Percentiles rank a stretch among this genome's conserved stretches.
Evolutionary conservation across 1,139 yeast genomes (phyloP).

Genomic region (Pneumocystis oryctolagi): DNA sequence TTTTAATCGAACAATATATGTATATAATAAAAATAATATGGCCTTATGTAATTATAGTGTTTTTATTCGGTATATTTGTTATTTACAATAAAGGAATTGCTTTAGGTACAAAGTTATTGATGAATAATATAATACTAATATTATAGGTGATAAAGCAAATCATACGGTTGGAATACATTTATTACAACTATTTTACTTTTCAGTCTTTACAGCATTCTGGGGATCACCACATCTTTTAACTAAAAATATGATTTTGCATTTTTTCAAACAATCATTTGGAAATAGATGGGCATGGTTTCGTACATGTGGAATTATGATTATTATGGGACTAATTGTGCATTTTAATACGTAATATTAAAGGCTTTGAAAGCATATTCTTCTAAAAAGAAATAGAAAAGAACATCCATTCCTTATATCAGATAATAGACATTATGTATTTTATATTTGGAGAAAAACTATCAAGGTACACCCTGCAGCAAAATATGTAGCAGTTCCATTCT

Average conservation of each 20-base stretch:
- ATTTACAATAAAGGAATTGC: conserved; percentile 60
- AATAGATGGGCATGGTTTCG: background rate
- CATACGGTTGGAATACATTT: conserved; percentile 59
- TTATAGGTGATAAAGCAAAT: conserved; percentile 65
- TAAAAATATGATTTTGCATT: conserved; percentile 26
- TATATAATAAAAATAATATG: background rate
- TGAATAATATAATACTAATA: background rate
- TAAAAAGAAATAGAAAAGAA: conserved; percentile 43
- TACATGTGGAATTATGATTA: background rate
- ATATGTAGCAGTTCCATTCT: conserved; percentile 43
- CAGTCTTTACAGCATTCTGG: conserved; percentile 44
- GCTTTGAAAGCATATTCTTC: conserved; percentile 24
- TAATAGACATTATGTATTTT: conserved; percentile 84
- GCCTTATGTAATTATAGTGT: conserved; percentile 28
- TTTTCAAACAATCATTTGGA: conserved; percentile 21
- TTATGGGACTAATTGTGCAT: background rate
- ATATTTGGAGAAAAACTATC: conserved; percentile 48
- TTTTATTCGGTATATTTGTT: conserved; percentile 42
- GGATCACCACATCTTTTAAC: conserved; percentile 60
- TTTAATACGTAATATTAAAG: conserved; percentile 19
- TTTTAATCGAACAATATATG: background rate
- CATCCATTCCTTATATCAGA: conserved; percentile 91
- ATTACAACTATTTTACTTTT: conserved; percentile 71
- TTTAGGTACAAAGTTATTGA: conserved; percentile 30
- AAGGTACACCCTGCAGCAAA: conserved; percentile 30